Evolutionary conservation across 352 stramenopile genomes (phyloP).

Genomic region (Phytophthora idaei): DNA sequence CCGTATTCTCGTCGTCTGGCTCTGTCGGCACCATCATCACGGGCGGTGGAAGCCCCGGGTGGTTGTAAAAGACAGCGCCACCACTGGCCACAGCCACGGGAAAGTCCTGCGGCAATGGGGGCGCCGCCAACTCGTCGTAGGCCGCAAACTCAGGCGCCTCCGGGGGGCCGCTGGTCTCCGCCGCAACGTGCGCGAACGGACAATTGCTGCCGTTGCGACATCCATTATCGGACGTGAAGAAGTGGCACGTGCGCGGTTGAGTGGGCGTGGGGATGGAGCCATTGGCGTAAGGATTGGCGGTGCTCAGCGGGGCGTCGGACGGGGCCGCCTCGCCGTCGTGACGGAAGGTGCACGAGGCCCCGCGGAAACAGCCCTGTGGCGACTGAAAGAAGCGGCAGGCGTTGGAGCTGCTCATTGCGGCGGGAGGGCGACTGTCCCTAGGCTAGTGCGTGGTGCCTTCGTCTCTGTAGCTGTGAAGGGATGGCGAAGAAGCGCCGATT

Average conservation of each 20-base stretch:
- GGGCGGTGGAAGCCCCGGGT: conserved; percentile 25
- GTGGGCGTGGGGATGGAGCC: conserved; percentile 18
- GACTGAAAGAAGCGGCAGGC: conserved; percentile 81
- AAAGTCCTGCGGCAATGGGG: conserved; percentile 27
- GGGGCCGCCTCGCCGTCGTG: conserved; percentile 39
- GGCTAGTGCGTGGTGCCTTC: conserved; percentile 7
- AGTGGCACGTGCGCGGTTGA: conserved; percentile 48
- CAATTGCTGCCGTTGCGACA: conserved; percentile 74
- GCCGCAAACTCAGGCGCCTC: conserved; percentile 11
- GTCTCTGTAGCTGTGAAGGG: not conserved
- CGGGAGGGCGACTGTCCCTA: conserved; percentile 8
- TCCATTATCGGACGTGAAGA: conserved; percentile 55
- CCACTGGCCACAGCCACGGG: conserved; percentile 26
- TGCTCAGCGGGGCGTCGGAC: conserved; percentile 26
- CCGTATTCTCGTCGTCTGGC: conserved; percentile 21
- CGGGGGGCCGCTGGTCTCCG: conserved; percentile 1
- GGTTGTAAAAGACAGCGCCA: conserved; percentile 42
- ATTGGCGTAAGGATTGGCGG: conserved; percentile 49
- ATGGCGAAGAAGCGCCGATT: conserved; percentile 15
- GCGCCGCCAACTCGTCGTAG: conserved; percentile 13
- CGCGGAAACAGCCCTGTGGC: conserved; percentile 70
- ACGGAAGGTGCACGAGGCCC: conserved; percentile 66
- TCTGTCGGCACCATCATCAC: conserved; percentile 32
- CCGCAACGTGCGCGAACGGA: conserved; percentile 51
- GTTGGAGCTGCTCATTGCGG: conserved; percentile 22